Conservation (phyloP, 495 filamentous ascomycete genomes). For the Podospora conica region DNA sequence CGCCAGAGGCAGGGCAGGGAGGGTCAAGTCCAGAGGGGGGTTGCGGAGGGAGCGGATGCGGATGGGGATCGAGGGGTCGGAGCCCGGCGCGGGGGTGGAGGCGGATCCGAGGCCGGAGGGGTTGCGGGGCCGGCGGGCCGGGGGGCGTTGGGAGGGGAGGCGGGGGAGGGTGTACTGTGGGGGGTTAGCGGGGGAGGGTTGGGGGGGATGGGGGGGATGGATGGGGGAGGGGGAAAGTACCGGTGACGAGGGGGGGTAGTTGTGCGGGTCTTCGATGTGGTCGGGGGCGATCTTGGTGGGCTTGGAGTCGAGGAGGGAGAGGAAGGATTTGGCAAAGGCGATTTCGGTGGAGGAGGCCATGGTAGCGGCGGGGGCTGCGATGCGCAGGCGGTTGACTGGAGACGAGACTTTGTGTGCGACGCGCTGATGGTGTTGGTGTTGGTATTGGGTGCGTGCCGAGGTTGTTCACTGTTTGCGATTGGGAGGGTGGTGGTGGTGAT, state of each 20-base stretch:
- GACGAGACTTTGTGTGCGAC: neutral
- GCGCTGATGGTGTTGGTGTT: neutral
- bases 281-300: conserved; percentile 73
- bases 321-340: conserved; percentile 74
- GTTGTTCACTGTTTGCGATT: neutral
- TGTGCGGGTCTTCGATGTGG: conserved; percentile 77
- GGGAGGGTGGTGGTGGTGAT: neutral
- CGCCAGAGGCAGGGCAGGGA: conserved; percentile 48
- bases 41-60: conserved; percentile 70
- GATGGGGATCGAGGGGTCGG: conserved; percentile 48
- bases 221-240: conserved; percentile 48
- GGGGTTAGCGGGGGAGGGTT: neutral
- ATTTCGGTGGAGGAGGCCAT: conserved; percentile 53
- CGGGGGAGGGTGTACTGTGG: conserved; percentile 42
- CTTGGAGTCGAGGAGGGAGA: conserved; percentile 67
- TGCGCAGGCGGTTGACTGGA: neutral
- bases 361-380: neutral
- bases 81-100: conserved; percentile 22
- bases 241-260: conserved; percentile 59
- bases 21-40: conserved; percentile 53
- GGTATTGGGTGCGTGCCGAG: neutral
- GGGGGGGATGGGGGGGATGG: neutral
- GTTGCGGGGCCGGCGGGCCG: conserved; percentile 9
- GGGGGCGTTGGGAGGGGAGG: conserved; percentile 28
- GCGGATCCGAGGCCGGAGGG: neutral